These are phyloP conservation scores for Straminergon stramineum DNA, from an alignment of 225 moss, liverwort and hornwort genomes.

Conservation along the genomic window DNA sequence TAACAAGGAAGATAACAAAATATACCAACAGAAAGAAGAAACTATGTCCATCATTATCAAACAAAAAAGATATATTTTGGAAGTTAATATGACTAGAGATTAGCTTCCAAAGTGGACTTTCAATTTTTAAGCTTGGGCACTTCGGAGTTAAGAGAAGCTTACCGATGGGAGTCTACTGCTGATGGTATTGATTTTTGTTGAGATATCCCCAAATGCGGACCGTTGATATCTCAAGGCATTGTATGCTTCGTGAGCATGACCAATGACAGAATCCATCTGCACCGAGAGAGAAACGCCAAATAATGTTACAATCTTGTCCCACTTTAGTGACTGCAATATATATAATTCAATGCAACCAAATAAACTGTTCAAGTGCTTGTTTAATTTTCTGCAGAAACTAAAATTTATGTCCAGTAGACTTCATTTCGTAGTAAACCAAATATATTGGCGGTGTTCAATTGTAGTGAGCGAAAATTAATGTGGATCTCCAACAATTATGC, in stretches of 20 bases:
- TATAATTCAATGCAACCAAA: not conserved
- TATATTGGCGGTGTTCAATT: not conserved
- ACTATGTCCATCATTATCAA: not conserved
- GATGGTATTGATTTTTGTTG: slow-evolving; percentile 38
- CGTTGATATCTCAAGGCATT: slow-evolving; percentile 56
- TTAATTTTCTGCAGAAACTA: not conserved
- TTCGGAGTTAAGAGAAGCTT: not conserved
- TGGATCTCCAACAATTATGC: not conserved
- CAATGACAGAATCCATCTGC: slow-evolving; percentile 69
- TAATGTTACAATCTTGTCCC: not conserved
- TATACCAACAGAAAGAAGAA: not conserved
- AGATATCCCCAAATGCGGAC: slow-evolving; percentile 60
- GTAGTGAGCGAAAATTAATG: not conserved
- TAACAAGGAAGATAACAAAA: not conserved
- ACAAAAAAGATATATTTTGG: not conserved
- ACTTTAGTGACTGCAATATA: not conserved
- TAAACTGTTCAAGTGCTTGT: not conserved
- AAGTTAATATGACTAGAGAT: not conserved
- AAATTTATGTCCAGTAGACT: not conserved
- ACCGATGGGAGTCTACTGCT: slow-evolving; percentile 56
- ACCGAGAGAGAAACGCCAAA: not conserved
- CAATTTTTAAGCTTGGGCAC: not conserved
- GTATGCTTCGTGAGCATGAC: slow-evolving; percentile 67
- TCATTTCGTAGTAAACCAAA: not conserved
- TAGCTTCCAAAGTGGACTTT: not conserved